Evolutionary conservation across 2,329 filamentous ascomycete species (phyloP), one percentile per base, ranked within the genome.

Genomic region (Claviceps quebecensis): DNA sequence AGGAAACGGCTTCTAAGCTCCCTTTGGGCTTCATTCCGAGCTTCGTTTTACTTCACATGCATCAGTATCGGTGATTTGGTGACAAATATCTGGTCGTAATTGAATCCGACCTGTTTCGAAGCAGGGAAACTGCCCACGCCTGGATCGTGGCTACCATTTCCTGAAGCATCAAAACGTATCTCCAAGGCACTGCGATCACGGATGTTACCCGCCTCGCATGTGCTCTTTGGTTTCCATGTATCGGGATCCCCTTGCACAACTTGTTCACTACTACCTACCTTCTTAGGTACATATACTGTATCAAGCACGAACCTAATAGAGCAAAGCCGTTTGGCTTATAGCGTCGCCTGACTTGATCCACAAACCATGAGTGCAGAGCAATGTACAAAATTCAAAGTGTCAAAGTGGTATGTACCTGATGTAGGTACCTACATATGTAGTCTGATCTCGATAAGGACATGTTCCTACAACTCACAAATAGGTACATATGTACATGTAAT

Each of bases 51-150:
- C 14, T 9, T 40, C 38, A 34, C 34, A 38, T 40, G 23, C 11
- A 16, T 11, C 9, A 36, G 16, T 48, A 16, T 17, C 37, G 22
- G 19, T 13, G 14, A 11, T 26, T 26, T n/a, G 47, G 44, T 36
- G 41, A 47, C 29, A 29, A 29, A 29, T 26, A 16, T 45, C 29
- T 16, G 48, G 5, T 26, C 26, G 49, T n/a, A 44, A 47, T 48
- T 44, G 46, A 40, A 54, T 45, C 47, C 11, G 40, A 29, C 29
- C 47, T 45, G 54, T 54, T 53, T 55, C 52, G 52, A 46, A 37
- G 19, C 1, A 46, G 29, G 16, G 7, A 46, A 46, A 34, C 34
- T 13, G 17, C 26, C 40, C 51, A 9, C 26, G 44, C 39, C 43
- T 34, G 34, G 26, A 47, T 17, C 23, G 19, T 44, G 46, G 29